Evolutionary conservation across 2,329 filamentous ascomycete species (phyloP), one percentile per base, ranked within the genome.

Genomic region (Verticillium albo-atrum): DNA sequence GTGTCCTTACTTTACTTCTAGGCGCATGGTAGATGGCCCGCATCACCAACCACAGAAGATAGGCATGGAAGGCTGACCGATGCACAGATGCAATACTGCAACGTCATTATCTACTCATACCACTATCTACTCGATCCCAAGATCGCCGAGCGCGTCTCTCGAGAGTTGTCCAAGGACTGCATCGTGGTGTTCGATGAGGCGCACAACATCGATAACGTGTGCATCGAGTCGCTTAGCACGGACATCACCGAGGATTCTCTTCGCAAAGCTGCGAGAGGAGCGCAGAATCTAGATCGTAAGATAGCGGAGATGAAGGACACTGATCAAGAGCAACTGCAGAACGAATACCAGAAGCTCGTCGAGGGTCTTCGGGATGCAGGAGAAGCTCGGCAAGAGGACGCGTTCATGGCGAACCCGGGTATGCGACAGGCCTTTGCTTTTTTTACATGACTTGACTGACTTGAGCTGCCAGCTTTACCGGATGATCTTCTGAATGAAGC

Each of bases 161-260:
- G 90, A 73, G 95, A 99, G 69, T 85, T 99, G 12, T 97, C 95
- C 0, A 97, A 97, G 68, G 96, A 99, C 73, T 97, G 93, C 72
- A 99, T 99, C 57, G 91, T 99, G 23, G 95, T 99, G 3, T 99
- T 99, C 65, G 95, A 99, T 70, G 95, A 99, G 74, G 95, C 95
- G 15, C 95, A 99, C 78, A 99, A 99, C 70, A 99, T 99, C 67
- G 95, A 99, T 81, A 99, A 99, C 71, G 95, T 99, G 61, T 99
- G 96, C 72, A 99, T 99, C 66, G 95, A 99, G 71, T 94, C 95
- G 2, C 79, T 98, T 14, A 99, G 95, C 70, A 98, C 97, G 50
- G 95, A 99, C 68, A 85, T 99, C 60, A 98, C 94, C 0, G 93
- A 99, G 71, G 95, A 98, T 66, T 97, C 94, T 0, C 74, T 99